phyloP scores from a whole-genome alignment of 2,329 filamentous ascomycete genomes.

The Calonectria ilicicola region DNA sequence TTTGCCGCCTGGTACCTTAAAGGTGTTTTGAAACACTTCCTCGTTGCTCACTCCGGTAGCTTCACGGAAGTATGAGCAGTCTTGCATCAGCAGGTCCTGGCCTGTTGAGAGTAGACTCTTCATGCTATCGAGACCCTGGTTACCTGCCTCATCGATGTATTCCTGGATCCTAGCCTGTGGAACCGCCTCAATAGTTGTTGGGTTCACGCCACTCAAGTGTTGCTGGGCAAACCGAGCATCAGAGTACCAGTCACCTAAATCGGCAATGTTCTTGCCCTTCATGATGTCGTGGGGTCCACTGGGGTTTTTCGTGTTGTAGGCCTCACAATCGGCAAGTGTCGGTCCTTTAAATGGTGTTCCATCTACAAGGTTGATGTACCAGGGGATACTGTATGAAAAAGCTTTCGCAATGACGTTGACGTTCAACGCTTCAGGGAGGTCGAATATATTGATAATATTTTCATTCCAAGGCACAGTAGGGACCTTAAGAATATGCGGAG shows the following conservation, averaged over 20 bases:
- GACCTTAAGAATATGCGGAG: slow-evolving; percentile 12
- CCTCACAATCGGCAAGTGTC: slow-evolving; percentile 21
- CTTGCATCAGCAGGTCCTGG: slow-evolving; percentile 31
- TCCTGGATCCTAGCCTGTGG: slow-evolving; percentile 8
- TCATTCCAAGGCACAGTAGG: background rate
- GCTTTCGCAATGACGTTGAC: background rate
- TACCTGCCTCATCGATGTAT: slow-evolving; percentile 20
- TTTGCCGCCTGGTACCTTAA: background rate
- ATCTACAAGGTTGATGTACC: background rate
- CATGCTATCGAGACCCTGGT: slow-evolving; percentile 26
- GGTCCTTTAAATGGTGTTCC: slow-evolving; percentile 10
- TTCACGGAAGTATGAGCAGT: slow-evolving; percentile 32
- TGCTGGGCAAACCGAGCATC: slow-evolving; percentile 31
- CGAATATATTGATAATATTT: background rate
- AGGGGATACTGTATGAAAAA: slow-evolving; percentile 21
- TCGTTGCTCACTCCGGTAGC: slow-evolving; percentile 25
- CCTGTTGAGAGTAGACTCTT: slow-evolving; percentile 14
- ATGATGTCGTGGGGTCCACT: slow-evolving; percentile 20
- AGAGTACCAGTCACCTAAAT: slow-evolving; percentile 30
- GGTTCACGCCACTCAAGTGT: slow-evolving; percentile 30
- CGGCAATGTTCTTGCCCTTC: slow-evolving; percentile 29
- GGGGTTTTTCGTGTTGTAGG: slow-evolving; percentile 8
- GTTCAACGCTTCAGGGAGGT: background rate
- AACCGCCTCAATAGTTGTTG: slow-evolving; percentile 16
- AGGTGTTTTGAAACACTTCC: slow-evolving; percentile 7